These are phyloP conservation scores for Triangularia verruculosa DNA, from an alignment of 2,329 filamentous ascomycete genomes.

Conservation along the genomic window DNA sequence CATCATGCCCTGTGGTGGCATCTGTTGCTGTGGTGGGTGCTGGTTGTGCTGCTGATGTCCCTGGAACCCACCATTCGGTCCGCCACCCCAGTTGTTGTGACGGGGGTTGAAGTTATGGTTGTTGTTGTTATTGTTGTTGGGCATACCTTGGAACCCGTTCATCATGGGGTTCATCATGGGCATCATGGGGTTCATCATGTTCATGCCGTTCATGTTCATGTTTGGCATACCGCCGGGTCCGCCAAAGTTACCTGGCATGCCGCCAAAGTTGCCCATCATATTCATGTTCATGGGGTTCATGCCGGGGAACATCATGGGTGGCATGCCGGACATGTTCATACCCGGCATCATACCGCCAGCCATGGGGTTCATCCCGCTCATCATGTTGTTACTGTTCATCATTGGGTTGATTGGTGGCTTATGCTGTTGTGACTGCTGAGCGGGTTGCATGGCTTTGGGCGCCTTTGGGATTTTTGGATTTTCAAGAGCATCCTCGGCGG, in stretches of 20 bases:
- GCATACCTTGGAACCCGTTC: conserved; percentile 28
- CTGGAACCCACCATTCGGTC: conserved; percentile 21
- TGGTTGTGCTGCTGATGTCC: conserved; percentile 27
- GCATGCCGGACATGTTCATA: conserved; percentile 19
- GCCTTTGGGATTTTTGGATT: conserved; percentile 64
- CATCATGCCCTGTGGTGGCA: conserved; percentile 2
- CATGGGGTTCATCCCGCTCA: conserved; percentile 32
- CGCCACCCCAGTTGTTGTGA: conserved; percentile 25
- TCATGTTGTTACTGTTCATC: conserved; percentile 42
- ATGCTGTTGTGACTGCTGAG: conserved; percentile 36
- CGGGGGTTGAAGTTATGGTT: conserved; percentile 20
- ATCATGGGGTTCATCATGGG: conserved; percentile 37
- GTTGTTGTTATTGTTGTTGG: conserved; percentile 34
- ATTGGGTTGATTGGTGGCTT: conserved; percentile 45
- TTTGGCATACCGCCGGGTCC: conserved; percentile 34
- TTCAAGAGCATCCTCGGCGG: conserved; percentile 68
- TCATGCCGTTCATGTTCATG: conserved; percentile 26
- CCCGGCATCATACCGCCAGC: conserved; percentile 26
- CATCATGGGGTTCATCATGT: conserved; percentile 36
- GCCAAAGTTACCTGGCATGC: conserved; percentile 36
- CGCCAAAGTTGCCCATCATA: conserved; percentile 46
- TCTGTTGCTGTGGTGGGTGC: conserved; percentile 35
- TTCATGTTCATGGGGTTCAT: conserved; percentile 26
- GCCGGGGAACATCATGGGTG: conserved; percentile 33
- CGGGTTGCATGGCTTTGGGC: conserved; percentile 61